Evolutionary conservation across 768 basidiomycete genomes (phyloP).

Genomic region (Clitopilus hobsonii): DNA sequence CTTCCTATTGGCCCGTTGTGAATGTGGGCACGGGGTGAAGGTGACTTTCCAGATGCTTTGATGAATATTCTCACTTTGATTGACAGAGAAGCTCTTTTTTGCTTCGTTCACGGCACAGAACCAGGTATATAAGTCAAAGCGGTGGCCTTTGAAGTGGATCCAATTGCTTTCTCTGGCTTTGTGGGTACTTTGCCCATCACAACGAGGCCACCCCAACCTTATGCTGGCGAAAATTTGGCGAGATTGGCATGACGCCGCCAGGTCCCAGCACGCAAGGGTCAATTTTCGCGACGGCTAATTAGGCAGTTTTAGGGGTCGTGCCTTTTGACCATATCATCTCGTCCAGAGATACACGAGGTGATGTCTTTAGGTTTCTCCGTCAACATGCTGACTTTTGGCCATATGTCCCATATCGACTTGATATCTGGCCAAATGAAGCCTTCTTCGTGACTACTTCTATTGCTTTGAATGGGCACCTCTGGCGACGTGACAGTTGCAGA

Average conservation of each 20-base stretch:
- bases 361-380: neutral
- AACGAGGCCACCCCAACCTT: no score
- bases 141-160: no score
- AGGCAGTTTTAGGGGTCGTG: neutral
- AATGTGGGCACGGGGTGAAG: neutral
- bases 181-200: no score
- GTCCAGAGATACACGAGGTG: conserved; percentile 2
- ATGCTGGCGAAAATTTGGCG: no score
- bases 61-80: neutral
- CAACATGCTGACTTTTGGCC: neutral
- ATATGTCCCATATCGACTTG: neutral
- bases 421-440: no score
- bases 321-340: neutral
- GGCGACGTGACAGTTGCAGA: no score
- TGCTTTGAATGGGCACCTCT: neutral
- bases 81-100: neutral
- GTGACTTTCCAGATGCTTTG: neutral
- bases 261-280: neutral
- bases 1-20: neutral
- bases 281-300: neutral
- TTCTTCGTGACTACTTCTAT: no score
- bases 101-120: neutral
- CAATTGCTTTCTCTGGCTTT: no score
- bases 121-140: no score
- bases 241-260: neutral